phyloP scores from a whole-genome alignment of 2,329 filamentous ascomycete species.

The Hypoxylon sp. region DNA sequence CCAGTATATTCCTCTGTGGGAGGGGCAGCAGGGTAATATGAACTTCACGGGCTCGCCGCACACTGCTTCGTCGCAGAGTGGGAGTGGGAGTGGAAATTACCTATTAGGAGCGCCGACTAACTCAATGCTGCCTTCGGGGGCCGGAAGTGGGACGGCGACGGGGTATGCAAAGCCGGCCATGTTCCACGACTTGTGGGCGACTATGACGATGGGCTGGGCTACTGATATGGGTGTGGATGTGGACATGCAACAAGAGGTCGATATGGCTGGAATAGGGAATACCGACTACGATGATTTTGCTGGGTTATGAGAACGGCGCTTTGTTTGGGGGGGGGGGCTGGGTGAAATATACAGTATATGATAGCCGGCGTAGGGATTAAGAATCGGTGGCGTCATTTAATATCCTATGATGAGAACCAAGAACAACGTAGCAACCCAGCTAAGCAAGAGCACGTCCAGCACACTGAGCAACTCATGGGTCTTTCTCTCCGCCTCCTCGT shows the following conservation, averaged over 20 bases:
- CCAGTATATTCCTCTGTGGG: constrained; percentile 63
- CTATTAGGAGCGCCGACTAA: constrained; percentile 5
- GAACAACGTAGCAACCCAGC: background rate
- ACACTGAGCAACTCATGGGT: background rate
- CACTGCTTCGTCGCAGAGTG: constrained; percentile 19
- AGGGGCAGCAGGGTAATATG: constrained; percentile 53
- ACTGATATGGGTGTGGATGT: constrained; percentile 15
- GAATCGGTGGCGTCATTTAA: background rate
- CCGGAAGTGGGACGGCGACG: constrained; percentile 12
- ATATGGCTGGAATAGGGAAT: constrained; percentile 4
- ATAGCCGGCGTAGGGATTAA: too few species aligned
- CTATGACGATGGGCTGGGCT: constrained; percentile 65
- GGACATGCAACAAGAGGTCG: constrained; percentile 7
- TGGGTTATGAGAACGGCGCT: background rate
- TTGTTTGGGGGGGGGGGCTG: too few species aligned
- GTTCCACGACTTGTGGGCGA: constrained; percentile 63
- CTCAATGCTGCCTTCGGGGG: constrained; percentile 18
- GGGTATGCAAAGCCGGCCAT: constrained; percentile 47
- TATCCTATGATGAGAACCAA: background rate
- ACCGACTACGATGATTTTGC: constrained; percentile 24
- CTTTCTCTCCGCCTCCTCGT: background rate
- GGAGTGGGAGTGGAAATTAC: constrained; percentile 26
- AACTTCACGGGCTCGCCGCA: constrained; percentile 29
- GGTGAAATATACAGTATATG: too few species aligned
- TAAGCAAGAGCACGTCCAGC: background rate